phyloP scores from a whole-genome alignment of 2,329 filamentous ascomycete genomes.

The Verticillium albo-atrum region DNA sequence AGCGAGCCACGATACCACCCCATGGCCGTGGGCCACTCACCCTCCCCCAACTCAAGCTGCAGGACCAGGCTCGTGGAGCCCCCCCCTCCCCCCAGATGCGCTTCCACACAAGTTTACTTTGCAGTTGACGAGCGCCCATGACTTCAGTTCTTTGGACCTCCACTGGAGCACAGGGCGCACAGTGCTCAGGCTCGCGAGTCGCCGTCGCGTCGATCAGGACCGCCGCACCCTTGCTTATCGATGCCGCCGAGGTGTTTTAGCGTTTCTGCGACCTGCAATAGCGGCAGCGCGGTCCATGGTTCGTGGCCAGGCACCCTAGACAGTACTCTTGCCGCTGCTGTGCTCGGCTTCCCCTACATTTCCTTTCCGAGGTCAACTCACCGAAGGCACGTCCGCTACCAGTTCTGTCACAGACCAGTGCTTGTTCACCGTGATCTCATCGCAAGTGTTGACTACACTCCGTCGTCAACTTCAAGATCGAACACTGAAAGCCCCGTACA shows the following conservation, averaged over 20 bases:
- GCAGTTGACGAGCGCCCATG: neutral
- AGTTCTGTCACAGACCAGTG: neutral
- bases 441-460: neutral
- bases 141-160: neutral
- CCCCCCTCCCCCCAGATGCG: too few relatives aligned
- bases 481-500: neutral
- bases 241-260: neutral
- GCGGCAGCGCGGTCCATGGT: neutral
- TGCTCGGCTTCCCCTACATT: neutral
- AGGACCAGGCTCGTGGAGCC: too few relatives aligned
- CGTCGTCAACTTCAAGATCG: neutral
- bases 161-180: neutral
- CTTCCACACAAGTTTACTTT: too few relatives aligned
- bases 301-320: neutral
- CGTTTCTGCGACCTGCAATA: neutral
- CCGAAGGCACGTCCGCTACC: neutral
- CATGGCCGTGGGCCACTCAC: neutral
- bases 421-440: neutral
- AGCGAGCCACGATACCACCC: neutral
- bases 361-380: neutral
- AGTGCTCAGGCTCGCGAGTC: neutral
- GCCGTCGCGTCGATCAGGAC: neutral
- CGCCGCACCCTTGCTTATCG: neutral
- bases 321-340: neutral
- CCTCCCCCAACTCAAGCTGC: neutral